These are phyloP conservation scores for Colletotrichum viniferum DNA, from an alignment of 2,329 filamentous ascomycete genomes.

Conservation along the genomic window DNA sequence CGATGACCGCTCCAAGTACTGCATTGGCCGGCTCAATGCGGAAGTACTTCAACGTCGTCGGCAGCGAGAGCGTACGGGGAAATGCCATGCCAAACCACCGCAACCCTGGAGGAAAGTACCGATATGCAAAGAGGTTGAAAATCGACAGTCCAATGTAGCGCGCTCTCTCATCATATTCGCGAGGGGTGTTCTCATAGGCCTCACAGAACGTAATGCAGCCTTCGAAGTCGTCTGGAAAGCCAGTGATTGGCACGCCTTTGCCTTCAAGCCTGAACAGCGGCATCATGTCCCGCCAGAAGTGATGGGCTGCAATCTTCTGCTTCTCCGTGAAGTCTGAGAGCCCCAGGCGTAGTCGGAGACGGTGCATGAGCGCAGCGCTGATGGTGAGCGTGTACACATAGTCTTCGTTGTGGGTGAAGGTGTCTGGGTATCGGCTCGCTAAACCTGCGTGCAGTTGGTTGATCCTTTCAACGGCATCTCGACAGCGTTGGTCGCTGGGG, in stretches of 20 bases:
- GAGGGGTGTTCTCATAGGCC: not conserved
- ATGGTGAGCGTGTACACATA: not conserved
- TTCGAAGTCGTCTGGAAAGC: not conserved
- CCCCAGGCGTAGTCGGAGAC: not conserved
- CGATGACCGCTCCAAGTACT: not conserved
- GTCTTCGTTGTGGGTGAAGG: not conserved
- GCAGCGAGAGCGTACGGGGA: not conserved
- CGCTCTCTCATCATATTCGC: not conserved
- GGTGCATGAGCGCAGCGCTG: not conserved
- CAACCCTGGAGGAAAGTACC: not conserved
- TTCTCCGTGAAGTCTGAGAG: not conserved
- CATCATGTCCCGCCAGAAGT: not conserved
- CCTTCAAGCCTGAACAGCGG: not conserved
- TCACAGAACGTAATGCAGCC: not conserved
- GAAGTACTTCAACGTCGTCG: not conserved
- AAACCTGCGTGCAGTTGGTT: not conserved
- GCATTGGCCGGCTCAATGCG: not conserved
- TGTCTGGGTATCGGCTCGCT: not conserved
- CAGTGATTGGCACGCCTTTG: not conserved
- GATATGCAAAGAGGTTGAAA: not conserved
- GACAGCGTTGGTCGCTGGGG: not conserved
- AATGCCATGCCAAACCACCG: not conserved
- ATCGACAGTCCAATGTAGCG: not conserved
- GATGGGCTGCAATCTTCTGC: not conserved
- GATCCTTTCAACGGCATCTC: not conserved